Percentiles rank a stretch among this genome's conserved stretches.
phyloP scores from a whole-genome alignment of 371 early-diverging fungal genomes.

The Rhizopus sp. region DNA sequence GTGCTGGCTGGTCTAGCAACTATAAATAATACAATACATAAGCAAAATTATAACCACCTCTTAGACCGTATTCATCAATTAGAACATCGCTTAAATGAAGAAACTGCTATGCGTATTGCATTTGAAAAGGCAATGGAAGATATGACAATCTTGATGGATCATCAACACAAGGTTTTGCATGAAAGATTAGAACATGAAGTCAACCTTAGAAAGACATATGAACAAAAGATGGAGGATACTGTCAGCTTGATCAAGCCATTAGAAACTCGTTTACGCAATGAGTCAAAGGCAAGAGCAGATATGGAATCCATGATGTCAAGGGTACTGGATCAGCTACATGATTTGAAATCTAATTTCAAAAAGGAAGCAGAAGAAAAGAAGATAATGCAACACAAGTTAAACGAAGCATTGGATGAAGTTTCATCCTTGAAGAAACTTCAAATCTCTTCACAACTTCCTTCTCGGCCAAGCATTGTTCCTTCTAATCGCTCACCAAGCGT shows the following conservation, averaged over 20 bases:
- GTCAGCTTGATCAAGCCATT: constrained; percentile 31
- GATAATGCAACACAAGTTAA: constrained; percentile 19
- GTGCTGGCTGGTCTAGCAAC: constrained; percentile 24
- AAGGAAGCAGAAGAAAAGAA: constrained; percentile 23
- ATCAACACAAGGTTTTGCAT: constrained; percentile 41
- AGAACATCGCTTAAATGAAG: constrained; percentile 35
- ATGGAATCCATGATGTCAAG: constrained; percentile 38
- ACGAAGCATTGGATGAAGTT: constrained; percentile 27
- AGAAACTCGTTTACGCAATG: constrained; percentile 31
- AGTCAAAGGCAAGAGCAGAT: constrained; percentile 30
- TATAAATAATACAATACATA: constrained; percentile 17
- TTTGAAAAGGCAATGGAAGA: constrained; percentile 55
- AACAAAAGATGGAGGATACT: constrained; percentile 34
- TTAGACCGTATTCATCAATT: constrained; percentile 23
- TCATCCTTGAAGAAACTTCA: constrained; percentile 14
- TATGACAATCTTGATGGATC: constrained; percentile 45
- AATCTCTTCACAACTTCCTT: neutral
- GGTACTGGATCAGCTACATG: constrained; percentile 39
- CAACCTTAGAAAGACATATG: constrained; percentile 38
- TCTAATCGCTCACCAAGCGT: neutral
- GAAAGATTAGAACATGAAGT: constrained; percentile 48
- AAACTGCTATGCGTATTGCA: constrained; percentile 44
- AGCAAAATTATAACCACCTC: constrained; percentile 12
- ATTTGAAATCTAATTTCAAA: constrained; percentile 30
- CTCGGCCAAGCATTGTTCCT: neutral